These are phyloP conservation scores for Uronychia setigera DNA, from an alignment of 73 alveolate genomes.

Conservation along the genomic window DNA sequence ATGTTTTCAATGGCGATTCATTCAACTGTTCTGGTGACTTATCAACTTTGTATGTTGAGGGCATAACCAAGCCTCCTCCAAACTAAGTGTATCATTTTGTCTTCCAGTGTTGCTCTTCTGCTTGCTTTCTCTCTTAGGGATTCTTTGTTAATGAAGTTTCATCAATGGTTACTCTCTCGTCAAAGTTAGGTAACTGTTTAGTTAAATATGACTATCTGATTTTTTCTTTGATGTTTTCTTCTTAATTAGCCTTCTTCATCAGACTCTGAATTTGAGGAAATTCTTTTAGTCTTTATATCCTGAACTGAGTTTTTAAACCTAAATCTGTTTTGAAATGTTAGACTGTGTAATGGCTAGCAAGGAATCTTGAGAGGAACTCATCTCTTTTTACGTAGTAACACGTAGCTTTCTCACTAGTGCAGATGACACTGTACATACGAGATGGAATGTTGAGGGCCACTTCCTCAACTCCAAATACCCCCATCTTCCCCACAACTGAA, in stretches of 20 bases:
- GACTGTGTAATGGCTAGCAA: neutral
- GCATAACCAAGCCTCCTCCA: too few relatives aligned
- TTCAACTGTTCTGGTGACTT: too few relatives aligned
- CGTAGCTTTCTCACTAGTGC: neutral
- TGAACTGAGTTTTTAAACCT: neutral
- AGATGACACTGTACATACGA: neutral
- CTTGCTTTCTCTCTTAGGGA: neutral
- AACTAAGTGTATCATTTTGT: too few relatives aligned
- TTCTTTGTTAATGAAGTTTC: too few relatives aligned
- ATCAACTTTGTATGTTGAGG: too few relatives aligned
- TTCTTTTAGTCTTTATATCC: neutral
- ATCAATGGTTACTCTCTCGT: neutral
- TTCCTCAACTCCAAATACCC: neutral
- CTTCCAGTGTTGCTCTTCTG: neutral
- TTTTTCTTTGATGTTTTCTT: neutral
- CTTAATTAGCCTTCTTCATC: neutral
- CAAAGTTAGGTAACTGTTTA: neutral
- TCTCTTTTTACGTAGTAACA: neutral
- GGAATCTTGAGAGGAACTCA: neutral
- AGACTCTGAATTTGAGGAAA: neutral
- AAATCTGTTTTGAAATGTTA: neutral
- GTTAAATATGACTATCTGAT: neutral
- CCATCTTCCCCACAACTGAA: neutral
- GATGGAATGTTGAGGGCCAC: neutral
- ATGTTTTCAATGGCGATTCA: too few relatives aligned